These are phyloP conservation scores for Candida railenensis DNA, from an alignment of 805 yeast genomes.

Conservation along the genomic window DNA sequence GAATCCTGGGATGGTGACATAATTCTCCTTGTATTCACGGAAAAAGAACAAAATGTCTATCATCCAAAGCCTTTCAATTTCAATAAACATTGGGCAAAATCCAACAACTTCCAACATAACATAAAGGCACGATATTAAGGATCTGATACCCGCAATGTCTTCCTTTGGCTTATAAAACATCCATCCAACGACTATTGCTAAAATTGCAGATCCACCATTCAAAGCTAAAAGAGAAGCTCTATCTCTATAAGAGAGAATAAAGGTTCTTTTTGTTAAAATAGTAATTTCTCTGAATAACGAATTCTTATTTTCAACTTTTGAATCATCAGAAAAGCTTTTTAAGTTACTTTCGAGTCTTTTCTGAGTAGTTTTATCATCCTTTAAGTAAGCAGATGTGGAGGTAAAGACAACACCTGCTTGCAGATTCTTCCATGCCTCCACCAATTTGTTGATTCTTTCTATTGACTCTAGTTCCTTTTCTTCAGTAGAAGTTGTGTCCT, in stretches of 20 bases:
- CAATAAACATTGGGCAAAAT: conserved; percentile 39
- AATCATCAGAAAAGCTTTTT: conserved; percentile 14
- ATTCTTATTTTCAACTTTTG: conserved; percentile 15
- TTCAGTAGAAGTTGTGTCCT: conserved; percentile 27
- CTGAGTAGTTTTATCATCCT: conserved; percentile 11
- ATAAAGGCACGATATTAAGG: conserved; percentile 42
- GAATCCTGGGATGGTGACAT: conserved; percentile 67
- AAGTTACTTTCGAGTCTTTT: conserved; percentile 15
- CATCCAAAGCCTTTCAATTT: conserved; percentile 38
- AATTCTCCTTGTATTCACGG: conserved; percentile 69
- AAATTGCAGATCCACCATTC: conserved; percentile 39
- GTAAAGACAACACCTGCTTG: background rate
- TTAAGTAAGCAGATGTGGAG: background rate
- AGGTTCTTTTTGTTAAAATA: conserved; percentile 35
- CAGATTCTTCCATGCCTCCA: conserved; percentile 22
- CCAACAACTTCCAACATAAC: conserved; percentile 40
- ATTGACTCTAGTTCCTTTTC: conserved; percentile 21
- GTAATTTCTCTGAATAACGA: conserved; percentile 27
- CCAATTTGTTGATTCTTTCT: conserved; percentile 24
- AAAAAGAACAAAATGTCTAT: conserved; percentile 35
- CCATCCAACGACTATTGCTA: conserved; percentile 75
- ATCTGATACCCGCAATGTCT: conserved; percentile 62
- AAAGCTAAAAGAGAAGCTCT: conserved; percentile 30
- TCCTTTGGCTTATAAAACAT: conserved; percentile 65
- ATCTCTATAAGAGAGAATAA: conserved; percentile 34